phyloP scores from a whole-genome alignment of 495 filamentous ascomycete species.

The Aspergillus mulundensis region DNA sequence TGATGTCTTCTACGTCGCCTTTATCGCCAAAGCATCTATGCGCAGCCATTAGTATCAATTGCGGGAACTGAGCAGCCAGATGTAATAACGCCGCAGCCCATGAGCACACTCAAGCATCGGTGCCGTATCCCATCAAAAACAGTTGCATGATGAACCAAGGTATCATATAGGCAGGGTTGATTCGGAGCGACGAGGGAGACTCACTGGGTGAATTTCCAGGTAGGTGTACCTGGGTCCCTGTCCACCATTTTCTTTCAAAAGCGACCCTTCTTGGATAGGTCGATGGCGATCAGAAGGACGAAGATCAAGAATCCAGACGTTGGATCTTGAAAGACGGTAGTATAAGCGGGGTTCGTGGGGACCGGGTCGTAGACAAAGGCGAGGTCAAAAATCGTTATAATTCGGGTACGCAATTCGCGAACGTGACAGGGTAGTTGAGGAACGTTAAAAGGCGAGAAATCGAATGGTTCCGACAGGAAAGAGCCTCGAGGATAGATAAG shows the following conservation, averaged over 20 bases:
- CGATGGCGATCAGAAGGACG: constrained; percentile 6
- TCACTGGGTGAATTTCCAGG: constrained; percentile 99
- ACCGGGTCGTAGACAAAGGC: constrained; percentile 8
- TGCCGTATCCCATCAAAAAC: background rate
- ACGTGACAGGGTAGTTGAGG: constrained; percentile 4
- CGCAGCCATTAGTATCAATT: constrained; percentile 8
- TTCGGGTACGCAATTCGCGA: constrained; percentile 1
- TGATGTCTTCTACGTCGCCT: constrained; percentile 99
- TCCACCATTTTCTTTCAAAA: constrained; percentile 81
- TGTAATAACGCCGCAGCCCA: background rate
- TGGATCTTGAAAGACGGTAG: constrained; percentile 4
- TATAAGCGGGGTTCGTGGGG: constrained; percentile 17
- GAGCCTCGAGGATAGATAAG: constrained; percentile 10
- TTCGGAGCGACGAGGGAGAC: constrained; percentile 36
- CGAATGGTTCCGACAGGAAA: constrained; percentile 13
- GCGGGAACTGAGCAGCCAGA: background rate
- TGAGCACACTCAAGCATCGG: background rate
- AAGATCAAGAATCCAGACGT: constrained; percentile 8
- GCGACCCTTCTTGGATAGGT: constrained; percentile 27
- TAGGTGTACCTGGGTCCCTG: constrained; percentile 86
- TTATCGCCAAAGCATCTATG: constrained; percentile 97
- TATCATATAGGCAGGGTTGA: background rate
- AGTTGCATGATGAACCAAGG: background rate
- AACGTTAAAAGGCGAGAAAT: constrained; percentile 5
- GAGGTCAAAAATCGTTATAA: constrained; percentile 9